Evolutionary conservation across 345 rosid genomes (phyloP).

Genomic region (Eucalyptus globulus): DNA sequence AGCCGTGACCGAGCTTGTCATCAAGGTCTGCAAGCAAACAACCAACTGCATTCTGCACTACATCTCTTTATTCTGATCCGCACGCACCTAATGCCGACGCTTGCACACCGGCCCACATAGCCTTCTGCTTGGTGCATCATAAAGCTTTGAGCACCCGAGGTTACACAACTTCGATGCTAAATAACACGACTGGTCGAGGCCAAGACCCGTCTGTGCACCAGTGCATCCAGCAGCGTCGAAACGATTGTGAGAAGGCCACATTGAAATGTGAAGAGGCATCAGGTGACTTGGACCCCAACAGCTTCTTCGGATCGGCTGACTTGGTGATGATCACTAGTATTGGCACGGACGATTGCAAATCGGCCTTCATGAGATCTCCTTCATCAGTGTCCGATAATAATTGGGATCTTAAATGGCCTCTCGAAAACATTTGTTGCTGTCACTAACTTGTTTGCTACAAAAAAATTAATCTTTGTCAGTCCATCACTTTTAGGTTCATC

Average conservation of each 20-base stretch:
- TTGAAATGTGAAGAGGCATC: neutral
- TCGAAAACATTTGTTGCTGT: neutral
- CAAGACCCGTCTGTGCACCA: neutral
- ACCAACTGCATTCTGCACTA: slow-evolving; percentile 8
- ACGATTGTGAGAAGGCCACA: neutral
- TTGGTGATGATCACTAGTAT: neutral
- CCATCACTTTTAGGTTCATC: neutral
- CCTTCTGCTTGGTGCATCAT: slow-evolving; percentile 9
- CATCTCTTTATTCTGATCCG: slow-evolving; percentile 16
- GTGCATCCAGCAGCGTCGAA: neutral
- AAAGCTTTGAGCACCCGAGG: slow-evolving; percentile 11
- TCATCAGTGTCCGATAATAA: neutral
- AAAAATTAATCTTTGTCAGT: too few relatives aligned
- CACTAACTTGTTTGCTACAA: neutral
- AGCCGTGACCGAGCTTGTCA: too few relatives aligned
- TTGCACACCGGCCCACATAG: slow-evolving; percentile 10
- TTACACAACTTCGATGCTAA: neutral
- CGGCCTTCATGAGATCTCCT: neutral
- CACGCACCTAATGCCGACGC: slow-evolving; percentile 12
- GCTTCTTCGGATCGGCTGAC: neutral
- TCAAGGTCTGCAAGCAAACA: neutral
- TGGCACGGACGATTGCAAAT: neutral
- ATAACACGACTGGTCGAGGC: neutral
- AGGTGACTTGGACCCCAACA: neutral
- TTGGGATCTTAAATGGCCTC: neutral